These are phyloP conservation scores for Suhomyces atakaporum DNA, from an alignment of 1,139 yeast species.

Conservation along the genomic window DNA sequence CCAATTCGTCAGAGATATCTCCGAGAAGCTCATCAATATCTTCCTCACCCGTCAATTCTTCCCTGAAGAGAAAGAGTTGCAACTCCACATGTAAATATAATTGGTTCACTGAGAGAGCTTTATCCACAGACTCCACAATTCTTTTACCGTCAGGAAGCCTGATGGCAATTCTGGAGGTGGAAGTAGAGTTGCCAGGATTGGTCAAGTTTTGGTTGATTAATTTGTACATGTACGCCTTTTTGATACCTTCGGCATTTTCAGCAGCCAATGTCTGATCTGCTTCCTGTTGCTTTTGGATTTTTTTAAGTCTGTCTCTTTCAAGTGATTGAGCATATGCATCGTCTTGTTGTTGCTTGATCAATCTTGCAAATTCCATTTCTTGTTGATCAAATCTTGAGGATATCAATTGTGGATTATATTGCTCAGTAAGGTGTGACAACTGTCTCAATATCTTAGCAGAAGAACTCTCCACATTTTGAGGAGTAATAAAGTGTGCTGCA, in stretches of 20 bases:
- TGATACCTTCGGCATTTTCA: conserved; percentile 4
- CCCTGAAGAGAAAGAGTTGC: conserved; percentile 23
- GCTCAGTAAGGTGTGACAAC: conserved; percentile 37
- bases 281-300: conserved; percentile 29
- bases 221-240: conserved; percentile 5
- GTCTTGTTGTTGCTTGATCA: conserved; percentile 58
- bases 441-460: conserved; percentile 34
- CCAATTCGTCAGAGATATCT: conserved; percentile 17
- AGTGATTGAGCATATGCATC: conserved; percentile 55
- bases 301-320: conserved; percentile 44
- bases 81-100: conserved; percentile 67
- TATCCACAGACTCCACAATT: conserved; percentile 54
- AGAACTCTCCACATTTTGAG: conserved; percentile 23
- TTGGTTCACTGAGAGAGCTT: conserved; percentile 53
- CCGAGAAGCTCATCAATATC: conserved; percentile 12
- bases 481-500: conserved; percentile 23
- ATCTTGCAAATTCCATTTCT: conserved; percentile 52
- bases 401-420: conserved; percentile 54
- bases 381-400: conserved; percentile 53
- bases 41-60: conserved; percentile 5
- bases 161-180: conserved; percentile 29
- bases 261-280: conserved; percentile 9
- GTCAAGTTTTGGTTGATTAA: conserved; percentile 3
- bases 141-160: conserved; percentile 61
- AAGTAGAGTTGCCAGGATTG: conserved; percentile 2